Base-by-base conservation (phyloP, 495 filamentous ascomycete genomes). In the Podospora fimiseda region DNA sequence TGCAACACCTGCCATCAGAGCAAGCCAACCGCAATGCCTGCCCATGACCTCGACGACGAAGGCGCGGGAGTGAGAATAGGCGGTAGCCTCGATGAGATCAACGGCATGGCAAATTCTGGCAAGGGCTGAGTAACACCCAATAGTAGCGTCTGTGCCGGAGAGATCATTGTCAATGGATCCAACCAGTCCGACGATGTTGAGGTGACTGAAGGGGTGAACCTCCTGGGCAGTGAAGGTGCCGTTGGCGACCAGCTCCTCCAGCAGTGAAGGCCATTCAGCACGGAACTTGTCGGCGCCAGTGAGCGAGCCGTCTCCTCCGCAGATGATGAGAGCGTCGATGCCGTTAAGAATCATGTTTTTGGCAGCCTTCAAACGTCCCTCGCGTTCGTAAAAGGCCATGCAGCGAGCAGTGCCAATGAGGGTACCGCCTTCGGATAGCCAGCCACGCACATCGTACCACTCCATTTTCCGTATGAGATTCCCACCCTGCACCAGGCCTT, bases 31-130 rank as follows among this genome's bases (percentile, higher is more conserved):
- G 62, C 94, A 99, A 71, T 97, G 92, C 51, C 94, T 81, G n/a
- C 94, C 94, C 94, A 99, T 99, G 43, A 97, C 94, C 67, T 97
- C 94, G 60, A 99, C 86, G 23, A 99, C 92, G 68, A 99, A 99
- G 37, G 94, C 94, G 58, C 94, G 77, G 51, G 95, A 95, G 71
- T 97, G 94, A n/a, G 89, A 95, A 36, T 84, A 89, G 6, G 94
- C 94, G 1, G 94, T 99, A 27, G 93, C 90, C 68, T 97, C 95
- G 57, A 99, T 95, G 67, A 87, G 89, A 70, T 99, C 94, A 20
- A 99, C 86, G 44, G 89, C 84, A 63, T 96, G 85, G 72, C 93
- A 97, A 58, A 99, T 93, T 48, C 92, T 81, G 4, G 84, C 82
- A 30, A 99, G 76, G 19, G 93, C 95, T 27, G 90, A 94, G 72